These are phyloP conservation scores for Naumovozyma castellii DNA, from an alignment of 805 yeast genomes.

Conservation along the genomic window DNA sequence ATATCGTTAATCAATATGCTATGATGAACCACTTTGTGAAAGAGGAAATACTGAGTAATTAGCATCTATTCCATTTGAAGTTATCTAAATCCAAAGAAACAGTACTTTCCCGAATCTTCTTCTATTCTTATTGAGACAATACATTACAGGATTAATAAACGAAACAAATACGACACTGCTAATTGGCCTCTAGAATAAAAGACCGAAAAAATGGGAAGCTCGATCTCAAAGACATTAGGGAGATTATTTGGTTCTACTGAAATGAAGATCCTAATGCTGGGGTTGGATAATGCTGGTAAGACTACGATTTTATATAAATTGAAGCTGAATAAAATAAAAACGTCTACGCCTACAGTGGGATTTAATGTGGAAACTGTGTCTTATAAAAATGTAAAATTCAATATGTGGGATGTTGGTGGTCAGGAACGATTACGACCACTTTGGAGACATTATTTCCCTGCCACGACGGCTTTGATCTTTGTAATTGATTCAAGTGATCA, in stretches of 20 bases:
- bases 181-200: too few relatives aligned
- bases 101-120: too few relatives aligned
- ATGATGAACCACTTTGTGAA: too few relatives aligned
- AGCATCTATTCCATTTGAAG: too few relatives aligned
- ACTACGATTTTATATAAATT: constrained; percentile 79
- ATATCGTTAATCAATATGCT: neutral
- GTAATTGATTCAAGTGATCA: constrained; percentile 79
- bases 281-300: constrained; percentile 89
- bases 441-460: constrained; percentile 94
- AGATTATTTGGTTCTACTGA: constrained; percentile 46
- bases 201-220: constrained; percentile 29
- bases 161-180: too few relatives aligned
- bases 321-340: constrained; percentile 62
- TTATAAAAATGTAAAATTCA: constrained; percentile 71
- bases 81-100: too few relatives aligned
- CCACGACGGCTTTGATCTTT: constrained; percentile 83
- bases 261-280: constrained; percentile 75
- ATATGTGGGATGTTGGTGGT: constrained; percentile 95
- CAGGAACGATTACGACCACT: constrained; percentile 85
- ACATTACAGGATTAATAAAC: too few relatives aligned
- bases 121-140: too few relatives aligned
- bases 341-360: constrained; percentile 89
- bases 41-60: too few relatives aligned
- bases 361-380: constrained; percentile 85
- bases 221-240: constrained; percentile 30